Percentiles rank a stretch among this genome's conserved stretches.
Evolutionary conservation across 441 rosid species (phyloP).

Genomic region (Cnidoscolus chayamansa): DNA sequence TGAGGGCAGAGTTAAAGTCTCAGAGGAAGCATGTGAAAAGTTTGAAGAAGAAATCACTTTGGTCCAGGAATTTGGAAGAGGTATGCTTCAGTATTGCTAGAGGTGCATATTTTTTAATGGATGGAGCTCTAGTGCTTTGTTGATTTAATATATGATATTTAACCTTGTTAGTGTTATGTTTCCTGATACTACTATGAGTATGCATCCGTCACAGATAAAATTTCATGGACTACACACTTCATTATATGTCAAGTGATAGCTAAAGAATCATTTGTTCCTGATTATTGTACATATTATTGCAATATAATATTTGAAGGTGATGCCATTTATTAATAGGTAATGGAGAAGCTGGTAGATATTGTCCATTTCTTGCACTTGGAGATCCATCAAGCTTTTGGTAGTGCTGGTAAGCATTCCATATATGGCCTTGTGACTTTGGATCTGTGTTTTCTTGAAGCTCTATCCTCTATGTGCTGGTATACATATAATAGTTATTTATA

Average conservation of each 20-base stretch:
- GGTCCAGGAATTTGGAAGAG: conserved; percentile 99
- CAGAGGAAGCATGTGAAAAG: conserved; percentile 89
- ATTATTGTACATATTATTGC: not conserved
- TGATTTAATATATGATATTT: not conserved
- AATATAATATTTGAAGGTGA: conserved; percentile 20
- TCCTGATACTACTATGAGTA: not conserved
- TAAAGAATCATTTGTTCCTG: not conserved
- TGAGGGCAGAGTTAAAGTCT: conserved; percentile 89
- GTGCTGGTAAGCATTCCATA: conserved; percentile 56
- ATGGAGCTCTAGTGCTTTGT: not conserved
- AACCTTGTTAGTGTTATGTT: not conserved
- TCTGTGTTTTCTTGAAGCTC: not conserved
- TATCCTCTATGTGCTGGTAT: not conserved
- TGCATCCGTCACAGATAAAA: not conserved
- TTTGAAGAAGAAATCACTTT: conserved; percentile 92
- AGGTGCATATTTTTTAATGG: not conserved
- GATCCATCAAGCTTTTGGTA: conserved; percentile 77
- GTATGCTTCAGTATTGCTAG: conserved; percentile 34
- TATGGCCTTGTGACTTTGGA: conserved; percentile 6
- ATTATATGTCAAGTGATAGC: not conserved
- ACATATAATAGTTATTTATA: not conserved
- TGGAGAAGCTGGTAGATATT: conserved; percentile 95
- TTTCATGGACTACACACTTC: not conserved
- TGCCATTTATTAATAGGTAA: conserved; percentile 54
- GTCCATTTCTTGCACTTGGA: conserved; percentile 93